Evolutionary conservation across 805 yeast species (phyloP).

Genomic region (Lipomyces lipofer): DNA sequence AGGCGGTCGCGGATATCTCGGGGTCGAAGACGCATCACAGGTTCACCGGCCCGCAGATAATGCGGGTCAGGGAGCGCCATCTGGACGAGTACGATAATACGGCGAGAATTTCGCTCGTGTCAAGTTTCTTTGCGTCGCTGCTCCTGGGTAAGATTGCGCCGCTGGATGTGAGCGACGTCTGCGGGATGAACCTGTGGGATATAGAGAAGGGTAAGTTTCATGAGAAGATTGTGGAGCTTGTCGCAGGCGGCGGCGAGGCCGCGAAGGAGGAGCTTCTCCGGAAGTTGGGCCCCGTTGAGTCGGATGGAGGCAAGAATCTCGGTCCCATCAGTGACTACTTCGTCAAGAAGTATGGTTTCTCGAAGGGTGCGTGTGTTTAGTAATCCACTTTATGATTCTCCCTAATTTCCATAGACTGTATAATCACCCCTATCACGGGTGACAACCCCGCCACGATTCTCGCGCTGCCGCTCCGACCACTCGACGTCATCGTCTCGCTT

Average conservation of each 20-base stretch:
- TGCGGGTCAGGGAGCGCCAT: constrained; percentile 60
- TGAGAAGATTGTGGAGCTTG: constrained; percentile 52
- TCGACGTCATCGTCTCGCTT: constrained; percentile 76
- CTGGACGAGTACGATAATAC: constrained; percentile 59
- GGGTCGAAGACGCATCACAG: constrained; percentile 89
- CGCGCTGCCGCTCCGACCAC: constrained; percentile 71
- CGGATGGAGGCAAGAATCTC: constrained; percentile 50
- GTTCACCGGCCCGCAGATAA: constrained; percentile 89
- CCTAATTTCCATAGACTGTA: constrained; percentile 51
- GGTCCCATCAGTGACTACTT: constrained; percentile 64
- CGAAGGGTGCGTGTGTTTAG: too few relatives aligned
- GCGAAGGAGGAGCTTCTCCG: constrained; percentile 42
- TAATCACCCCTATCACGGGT: constrained; percentile 78
- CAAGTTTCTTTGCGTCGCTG: constrained; percentile 73
- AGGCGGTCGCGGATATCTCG: constrained; percentile 60
- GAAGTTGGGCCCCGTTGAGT: constrained; percentile 36
- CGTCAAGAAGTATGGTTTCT: constrained; percentile 63
- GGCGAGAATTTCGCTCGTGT: constrained; percentile 66
- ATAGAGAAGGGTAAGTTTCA: constrained; percentile 57
- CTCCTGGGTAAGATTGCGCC: constrained; percentile 63
- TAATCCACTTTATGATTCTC: too few relatives aligned
- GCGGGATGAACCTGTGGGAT: constrained; percentile 91
- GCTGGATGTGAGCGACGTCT: constrained; percentile 82
- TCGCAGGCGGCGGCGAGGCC: constrained; percentile 40
- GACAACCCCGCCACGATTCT: constrained; percentile 88